Percentiles rank a stretch among this genome's conserved stretches.
phyloP scores from a whole-genome alignment of 208 protist species.

The Porcisia hertigi region DNA sequence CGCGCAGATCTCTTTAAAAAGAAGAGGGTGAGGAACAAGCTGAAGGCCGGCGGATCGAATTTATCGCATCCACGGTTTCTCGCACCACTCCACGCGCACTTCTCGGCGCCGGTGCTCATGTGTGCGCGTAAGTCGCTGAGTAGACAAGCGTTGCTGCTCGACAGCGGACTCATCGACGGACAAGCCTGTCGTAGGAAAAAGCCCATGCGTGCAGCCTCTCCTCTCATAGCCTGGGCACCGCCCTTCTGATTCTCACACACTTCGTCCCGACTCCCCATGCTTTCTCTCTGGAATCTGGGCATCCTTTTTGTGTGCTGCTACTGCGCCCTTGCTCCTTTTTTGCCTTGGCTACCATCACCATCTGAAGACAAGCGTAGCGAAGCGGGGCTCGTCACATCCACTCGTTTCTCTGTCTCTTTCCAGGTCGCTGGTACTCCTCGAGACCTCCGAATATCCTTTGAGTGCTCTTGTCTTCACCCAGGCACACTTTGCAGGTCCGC shows the following conservation, averaged over 20 bases:
- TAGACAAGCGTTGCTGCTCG: not conserved
- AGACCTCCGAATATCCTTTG: too few relatives aligned
- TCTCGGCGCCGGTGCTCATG: not conserved
- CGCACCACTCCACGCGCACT: not conserved
- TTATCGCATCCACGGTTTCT: not conserved
- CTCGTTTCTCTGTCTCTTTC: too few relatives aligned
- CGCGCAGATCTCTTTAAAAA: not conserved
- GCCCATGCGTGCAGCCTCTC: not conserved
- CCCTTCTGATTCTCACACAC: not conserved
- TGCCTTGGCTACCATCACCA: too few relatives aligned
- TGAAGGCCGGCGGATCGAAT: not conserved
- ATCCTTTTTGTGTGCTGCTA: too few relatives aligned
- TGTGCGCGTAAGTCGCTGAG: not conserved
- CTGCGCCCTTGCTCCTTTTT: too few relatives aligned
- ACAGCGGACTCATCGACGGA: not conserved
- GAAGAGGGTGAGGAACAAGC: not conserved
- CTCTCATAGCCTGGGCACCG: not conserved
- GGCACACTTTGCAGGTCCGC: too few relatives aligned
- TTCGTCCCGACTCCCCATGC: too few relatives aligned
- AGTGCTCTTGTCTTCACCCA: too few relatives aligned
- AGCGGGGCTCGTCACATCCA: too few relatives aligned
- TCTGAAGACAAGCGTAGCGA: too few relatives aligned
- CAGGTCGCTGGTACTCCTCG: too few relatives aligned
- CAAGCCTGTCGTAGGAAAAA: not conserved
- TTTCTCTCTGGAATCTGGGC: too few relatives aligned